Evolutionary conservation across 371 early-diverging fungal genomes (phyloP), one percentile per base, ranked within the genome.

Genomic region (Syncephalastrum monosporum): DNA sequence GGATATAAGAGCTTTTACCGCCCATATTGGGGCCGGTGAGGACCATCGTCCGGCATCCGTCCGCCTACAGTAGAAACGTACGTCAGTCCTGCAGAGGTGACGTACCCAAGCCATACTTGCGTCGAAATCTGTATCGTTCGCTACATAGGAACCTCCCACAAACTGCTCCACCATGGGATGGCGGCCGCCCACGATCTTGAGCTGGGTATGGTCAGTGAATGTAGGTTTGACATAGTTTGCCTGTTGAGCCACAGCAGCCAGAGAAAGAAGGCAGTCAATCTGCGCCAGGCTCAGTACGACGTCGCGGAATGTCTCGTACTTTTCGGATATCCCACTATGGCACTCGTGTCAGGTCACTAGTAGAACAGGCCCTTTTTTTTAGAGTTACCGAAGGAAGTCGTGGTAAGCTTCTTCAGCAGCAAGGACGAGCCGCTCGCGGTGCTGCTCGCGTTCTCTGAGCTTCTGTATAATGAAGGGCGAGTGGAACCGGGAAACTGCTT

Each of bases 11-110:
- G 51, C 79, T 86, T 82, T 79, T 75, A 24, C 68, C 97, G 27
- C 93, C 94, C 90, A 95, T 94, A 61, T 95, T 95, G 17, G 95
- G 91, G 0, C 94, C 93, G 12, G 90, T 91, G 27, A 91, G 55
- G 3, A 90, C 63, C 68, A 86, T 61, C 14, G 79, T 79, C 46
- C 67, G 72, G 27, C 58, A 64, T 7, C 42, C 52, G 12, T 62
- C 53, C 49, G 33, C 15, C 65, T 51, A 57, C 10, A 29, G 42
- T 57, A 23, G 13, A 13, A 13, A 13, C 21, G 23, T 19, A 29
- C 3, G 6, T 25, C 17, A 25, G 42, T 21, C 21, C 50, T 14
- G n/a, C 50, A 12, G 25, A n/a, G 12, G 45, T 45, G 15, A 29
- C 13, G 25, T 1, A 2, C 13, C 19, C 10, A 19, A 12, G 5